Percentiles rank a stretch among this genome's conserved stretches.
Conservation (phyloP, 768 basidiomycete genomes). For the Boletus rex-veris region DNA sequence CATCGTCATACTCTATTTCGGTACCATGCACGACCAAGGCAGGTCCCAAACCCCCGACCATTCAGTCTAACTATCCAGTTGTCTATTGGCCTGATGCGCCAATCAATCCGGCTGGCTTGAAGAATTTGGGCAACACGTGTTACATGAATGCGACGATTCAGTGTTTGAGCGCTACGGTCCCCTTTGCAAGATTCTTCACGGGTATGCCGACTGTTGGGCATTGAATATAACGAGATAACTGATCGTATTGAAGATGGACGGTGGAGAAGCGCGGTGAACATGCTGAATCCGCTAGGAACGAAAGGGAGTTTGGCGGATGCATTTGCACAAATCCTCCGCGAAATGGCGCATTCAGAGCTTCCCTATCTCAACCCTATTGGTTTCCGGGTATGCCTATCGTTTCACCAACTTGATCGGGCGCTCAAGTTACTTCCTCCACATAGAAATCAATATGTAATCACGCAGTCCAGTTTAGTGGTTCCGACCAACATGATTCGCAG, state of each 20-base stretch:
- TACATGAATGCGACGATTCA: conserved; percentile 99
- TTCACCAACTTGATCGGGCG: conserved; percentile 17
- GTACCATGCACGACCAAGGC: conserved; percentile 15
- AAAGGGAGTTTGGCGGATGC: conserved; percentile 78
- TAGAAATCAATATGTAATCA: conserved; percentile 58
- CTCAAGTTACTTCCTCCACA: conserved; percentile 1
- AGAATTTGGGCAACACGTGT: conserved; percentile 96
- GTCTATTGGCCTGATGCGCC: conserved; percentile 80
- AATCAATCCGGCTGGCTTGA: conserved; percentile 80
- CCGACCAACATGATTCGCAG: conserved; percentile 95
- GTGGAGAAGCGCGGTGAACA: conserved; percentile 83
- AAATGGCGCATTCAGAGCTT: conserved; percentile 86
- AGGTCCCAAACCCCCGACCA: conserved; percentile 60
- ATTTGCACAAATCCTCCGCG: conserved; percentile 78
- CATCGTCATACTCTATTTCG: conserved; percentile 35
- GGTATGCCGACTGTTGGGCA: conserved; percentile 42
- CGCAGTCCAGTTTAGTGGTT: conserved; percentile 73
- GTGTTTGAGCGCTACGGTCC: conserved; percentile 91
- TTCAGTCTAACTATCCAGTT: conserved; percentile 75
- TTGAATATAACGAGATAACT: neutral
- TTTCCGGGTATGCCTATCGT: conserved; percentile 66
- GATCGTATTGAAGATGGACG: conserved; percentile 53
- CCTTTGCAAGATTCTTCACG: conserved; percentile 90
- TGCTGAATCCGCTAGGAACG: conserved; percentile 80
- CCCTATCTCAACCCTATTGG: conserved; percentile 77